Evolutionary conservation across 2,329 filamentous ascomycete genomes (phyloP), one percentile per base, ranked within the genome.

Genomic region (Paramyrothecium sp.): DNA sequence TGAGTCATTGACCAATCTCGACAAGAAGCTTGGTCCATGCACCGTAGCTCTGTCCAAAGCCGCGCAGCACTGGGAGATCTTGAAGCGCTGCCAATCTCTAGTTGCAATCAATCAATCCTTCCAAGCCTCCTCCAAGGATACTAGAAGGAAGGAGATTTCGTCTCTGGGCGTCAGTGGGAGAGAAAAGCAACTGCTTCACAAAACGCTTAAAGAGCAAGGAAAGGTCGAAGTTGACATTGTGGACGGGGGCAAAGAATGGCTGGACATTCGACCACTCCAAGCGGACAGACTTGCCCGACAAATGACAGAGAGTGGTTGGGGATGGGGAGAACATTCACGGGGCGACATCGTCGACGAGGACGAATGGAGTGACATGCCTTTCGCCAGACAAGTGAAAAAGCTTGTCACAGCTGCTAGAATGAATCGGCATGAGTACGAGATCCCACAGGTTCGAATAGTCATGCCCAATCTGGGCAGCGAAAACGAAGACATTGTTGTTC

Each of bases 221-320:
- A 69, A 70, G 3, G 64, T 72, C 8, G 69, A 73, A 21, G 72
- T 74, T 1, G 64, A 73, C 23, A 70, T 76, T 34, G 72, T 76
- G 20, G 65, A 71, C 10, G 67, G 64, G n/a, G 73, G 70, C 5
- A 56, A 53, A 2, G 67, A 73, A 60, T 76, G 73, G 73, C 50
- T 76, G 38, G 67, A 67, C 17, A 58, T 71, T 49, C 68, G 70
- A 30, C 65, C 67, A 8, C 61, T 74, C 2, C 67, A 66, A 51
- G 60, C 63, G 13, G 66, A 71, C 51, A 63, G 73, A 26, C 64
- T 77, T 54, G 71, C 71, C 8, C 65, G 73, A 3, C 73, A 78
- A 50, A 72, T 78, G 75, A 68, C 69, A 3, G 74, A 76, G 50
- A 67, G 67, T n/a, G 75, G 75, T 3, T 77, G 75, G 75, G 67